Evolutionary conservation across 495 filamentous ascomycete species (phyloP).

Genomic region (Penicillium arizonense): DNA sequence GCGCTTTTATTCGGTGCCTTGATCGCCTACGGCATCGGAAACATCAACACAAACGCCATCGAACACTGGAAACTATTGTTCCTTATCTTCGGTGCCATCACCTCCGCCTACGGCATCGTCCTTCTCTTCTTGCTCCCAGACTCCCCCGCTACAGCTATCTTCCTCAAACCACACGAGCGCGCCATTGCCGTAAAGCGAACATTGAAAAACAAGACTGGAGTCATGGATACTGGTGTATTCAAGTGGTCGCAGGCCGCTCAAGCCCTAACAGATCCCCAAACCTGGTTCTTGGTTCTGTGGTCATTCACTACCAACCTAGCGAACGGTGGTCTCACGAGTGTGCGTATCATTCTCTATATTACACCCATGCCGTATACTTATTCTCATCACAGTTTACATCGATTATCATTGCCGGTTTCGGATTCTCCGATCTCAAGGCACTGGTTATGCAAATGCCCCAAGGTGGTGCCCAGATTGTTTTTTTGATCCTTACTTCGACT

Average conservation of each 20-base stretch:
- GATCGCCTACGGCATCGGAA: slow-evolving; percentile 57
- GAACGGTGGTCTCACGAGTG: slow-evolving; percentile 34
- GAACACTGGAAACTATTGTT: slow-evolving; percentile 54
- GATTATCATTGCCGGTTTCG: slow-evolving; percentile 41
- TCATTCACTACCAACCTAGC: slow-evolving; percentile 26
- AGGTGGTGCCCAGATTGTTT: slow-evolving; percentile 37
- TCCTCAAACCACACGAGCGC: slow-evolving; percentile 52
- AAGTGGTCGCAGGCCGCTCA: slow-evolving; percentile 31
- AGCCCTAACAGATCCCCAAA: slow-evolving; percentile 29
- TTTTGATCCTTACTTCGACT: slow-evolving; percentile 31
- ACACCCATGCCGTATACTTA: background rate
- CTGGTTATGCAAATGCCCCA: slow-evolving; percentile 41
- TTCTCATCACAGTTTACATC: slow-evolving; percentile 31
- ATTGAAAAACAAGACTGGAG: slow-evolving; percentile 55
- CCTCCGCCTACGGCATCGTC: slow-evolving; percentile 48
- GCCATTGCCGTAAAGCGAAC: slow-evolving; percentile 30
- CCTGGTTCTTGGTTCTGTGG: slow-evolving; percentile 32
- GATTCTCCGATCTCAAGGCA: slow-evolving; percentile 34
- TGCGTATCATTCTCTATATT: background rate
- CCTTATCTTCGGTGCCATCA: slow-evolving; percentile 57
- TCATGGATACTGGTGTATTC: slow-evolving; percentile 39
- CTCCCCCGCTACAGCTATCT: slow-evolving; percentile 51
- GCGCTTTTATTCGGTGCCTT: slow-evolving; percentile 60
- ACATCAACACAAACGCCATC: slow-evolving; percentile 30
- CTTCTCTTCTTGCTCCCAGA: slow-evolving; percentile 53